Evolutionary conservation across 2,329 filamentous ascomycete species (phyloP).

Genomic region (Clonostachys rhizophaga): DNA sequence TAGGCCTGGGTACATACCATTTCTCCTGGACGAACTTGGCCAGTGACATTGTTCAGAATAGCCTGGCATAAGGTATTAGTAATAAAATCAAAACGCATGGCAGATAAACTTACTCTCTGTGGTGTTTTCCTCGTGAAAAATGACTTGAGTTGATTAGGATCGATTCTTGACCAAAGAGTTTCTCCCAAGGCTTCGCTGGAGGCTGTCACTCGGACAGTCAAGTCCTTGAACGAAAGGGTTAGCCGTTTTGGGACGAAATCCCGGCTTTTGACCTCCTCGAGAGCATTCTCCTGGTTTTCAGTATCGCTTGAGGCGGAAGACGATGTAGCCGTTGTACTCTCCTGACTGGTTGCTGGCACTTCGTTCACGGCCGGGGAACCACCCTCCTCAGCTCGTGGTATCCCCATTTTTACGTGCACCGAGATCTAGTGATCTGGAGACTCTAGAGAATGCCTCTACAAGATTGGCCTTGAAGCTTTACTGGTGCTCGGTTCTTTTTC

Average conservation of each 20-base stretch:
- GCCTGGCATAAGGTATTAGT: conserved; percentile 16
- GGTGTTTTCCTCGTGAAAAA: conserved; percentile 2
- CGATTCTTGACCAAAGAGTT: conserved; percentile 12
- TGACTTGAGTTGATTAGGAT: conserved; percentile 8
- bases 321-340: not conserved
- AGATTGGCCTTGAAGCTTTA: too few species aligned
- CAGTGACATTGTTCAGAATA: conserved; percentile 27
- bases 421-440: too few species aligned
- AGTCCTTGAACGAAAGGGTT: conserved; percentile 10
- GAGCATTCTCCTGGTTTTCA: conserved; percentile 7
- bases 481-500: not conserved
- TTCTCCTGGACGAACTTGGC: conserved; percentile 33
- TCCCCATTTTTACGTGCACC: too few species aligned
- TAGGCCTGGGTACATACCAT: conserved; percentile 22
- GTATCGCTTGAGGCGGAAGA: conserved; percentile 9
- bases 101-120: not conserved
- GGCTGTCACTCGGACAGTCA: conserved; percentile 10
- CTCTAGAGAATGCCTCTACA: too few species aligned
- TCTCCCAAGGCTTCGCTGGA: conserved; percentile 11
- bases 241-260: conserved; percentile 11
- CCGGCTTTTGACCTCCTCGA: conserved; percentile 8
- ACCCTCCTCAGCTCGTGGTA: too few species aligned
- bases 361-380: not conserved
- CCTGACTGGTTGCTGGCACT: not conserved
- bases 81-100: not conserved